Evolutionary conservation across 2,329 filamentous ascomycete genomes (phyloP), one percentile per base, ranked within the genome.

Genomic region (Paecilomyces formosus): DNA sequence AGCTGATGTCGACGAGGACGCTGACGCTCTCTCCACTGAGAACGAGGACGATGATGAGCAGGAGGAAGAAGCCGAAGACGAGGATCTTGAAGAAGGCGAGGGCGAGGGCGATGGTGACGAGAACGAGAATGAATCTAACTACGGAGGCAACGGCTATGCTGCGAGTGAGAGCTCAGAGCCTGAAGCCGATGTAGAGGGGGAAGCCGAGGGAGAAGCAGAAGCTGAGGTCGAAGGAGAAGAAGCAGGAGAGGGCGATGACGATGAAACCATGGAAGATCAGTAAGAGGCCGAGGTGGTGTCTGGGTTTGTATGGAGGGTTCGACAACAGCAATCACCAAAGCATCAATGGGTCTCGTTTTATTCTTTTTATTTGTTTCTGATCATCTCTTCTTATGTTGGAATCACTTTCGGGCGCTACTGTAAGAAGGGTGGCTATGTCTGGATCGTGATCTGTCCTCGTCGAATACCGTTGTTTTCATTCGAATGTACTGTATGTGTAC

Each of bases 71-170:
- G 65, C 63, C 31, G 67, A 68, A 22, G 73, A 75, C 5, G 74
- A 80, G 13, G 66, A 67, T 49, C 66, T 71, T n/a, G 70, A 70
- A 11, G 70, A 72, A 11, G 68, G 61, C 4, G 68, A 64, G 22
- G 67, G 60, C 18, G 68, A 64, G 22, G 67, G 60, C 18, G 67
- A 66, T n/a, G 63, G 64, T 13, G 67, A 65, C 15, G 64, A 55
- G 0, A 70, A 72, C 39, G 70, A 73, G 22, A 71, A 72, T 52
- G 67, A 67, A 4, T 71, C 70, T 21, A 63, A 66, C 12, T 68
- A 68, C 52, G 71, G 68, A 3, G 64, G 65, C 53, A 68, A 72
- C 58, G 70, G 69, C 28, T 69, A 72, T 61, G 68, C 62, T 56
- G 70, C 65, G 45, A 72, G 70, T 55, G 71, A 69, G 35, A 65